These are phyloP conservation scores for Tetradesmus lagerheimii DNA, from an alignment of 139 green algal genomes.

Conservation along the genomic window DNA sequence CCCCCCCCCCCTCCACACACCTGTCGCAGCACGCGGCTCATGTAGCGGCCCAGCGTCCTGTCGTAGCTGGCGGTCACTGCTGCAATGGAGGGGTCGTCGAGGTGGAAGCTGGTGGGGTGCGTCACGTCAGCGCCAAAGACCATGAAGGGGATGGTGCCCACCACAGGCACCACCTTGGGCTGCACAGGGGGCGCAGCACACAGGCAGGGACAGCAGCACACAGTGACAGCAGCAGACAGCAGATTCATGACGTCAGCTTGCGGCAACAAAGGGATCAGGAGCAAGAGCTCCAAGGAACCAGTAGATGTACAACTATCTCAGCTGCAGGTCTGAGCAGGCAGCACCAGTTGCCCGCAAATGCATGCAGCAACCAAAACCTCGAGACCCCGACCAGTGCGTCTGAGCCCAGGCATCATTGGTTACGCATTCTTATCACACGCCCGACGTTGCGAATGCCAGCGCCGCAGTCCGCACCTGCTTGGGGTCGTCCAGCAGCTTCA, in stretches of 20 bases:
- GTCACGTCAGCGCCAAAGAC: slow-evolving; percentile 80
- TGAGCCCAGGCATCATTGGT: no score
- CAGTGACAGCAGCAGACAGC: background rate
- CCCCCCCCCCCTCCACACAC: background rate
- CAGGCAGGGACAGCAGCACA: background rate
- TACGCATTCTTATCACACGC: no score
- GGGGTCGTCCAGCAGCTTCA: slow-evolving; percentile 47
- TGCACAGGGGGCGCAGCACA: background rate
- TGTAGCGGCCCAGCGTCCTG: slow-evolving; percentile 52
- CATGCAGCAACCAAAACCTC: no score
- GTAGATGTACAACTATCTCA: no score
- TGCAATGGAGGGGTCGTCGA: slow-evolving; percentile 70
- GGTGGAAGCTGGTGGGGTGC: slow-evolving; percentile 68
- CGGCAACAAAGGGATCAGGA: no score
- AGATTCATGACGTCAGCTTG: background rate
- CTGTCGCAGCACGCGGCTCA: slow-evolving; percentile 41
- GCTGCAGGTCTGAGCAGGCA: background rate
- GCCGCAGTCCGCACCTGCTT: background rate
- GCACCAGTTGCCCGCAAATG: no score
- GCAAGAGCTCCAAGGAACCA: no score
- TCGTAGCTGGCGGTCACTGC: slow-evolving; percentile 76
- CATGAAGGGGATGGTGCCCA: slow-evolving; percentile 71
- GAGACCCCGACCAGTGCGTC: no score
- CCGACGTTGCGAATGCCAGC: background rate
- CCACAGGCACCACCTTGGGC: slow-evolving; percentile 36